Conservation (phyloP, 2,329 filamentous ascomycete species). For the Neopestalotiopsis sp. region DNA sequence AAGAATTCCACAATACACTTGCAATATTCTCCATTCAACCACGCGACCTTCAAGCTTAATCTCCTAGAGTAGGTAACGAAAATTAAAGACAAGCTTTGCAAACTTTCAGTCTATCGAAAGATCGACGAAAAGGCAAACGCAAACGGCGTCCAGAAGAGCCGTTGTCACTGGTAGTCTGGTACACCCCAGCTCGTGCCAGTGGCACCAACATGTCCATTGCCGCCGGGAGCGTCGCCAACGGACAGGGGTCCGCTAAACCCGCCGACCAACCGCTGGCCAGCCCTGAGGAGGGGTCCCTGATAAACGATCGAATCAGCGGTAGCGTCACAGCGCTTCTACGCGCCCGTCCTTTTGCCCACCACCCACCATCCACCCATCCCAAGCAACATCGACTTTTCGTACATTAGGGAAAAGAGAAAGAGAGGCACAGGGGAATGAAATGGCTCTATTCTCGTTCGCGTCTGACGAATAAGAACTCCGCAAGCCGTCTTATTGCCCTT, state of each 20-base stretch:
- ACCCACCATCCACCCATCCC: not conserved
- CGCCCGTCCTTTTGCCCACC: not conserved
- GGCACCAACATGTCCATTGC: slow-evolving; percentile 13
- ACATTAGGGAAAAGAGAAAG: not conserved
- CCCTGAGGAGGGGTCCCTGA: not conserved
- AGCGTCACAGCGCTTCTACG: slow-evolving; percentile 18
- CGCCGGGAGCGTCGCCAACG: slow-evolving; percentile 14
- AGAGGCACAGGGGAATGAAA: not conserved
- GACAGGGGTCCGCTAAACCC: slow-evolving; percentile 6
- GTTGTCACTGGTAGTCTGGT: not conserved
- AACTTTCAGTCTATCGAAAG: not conserved
- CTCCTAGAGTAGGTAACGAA: not conserved
- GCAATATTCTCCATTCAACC: not conserved
- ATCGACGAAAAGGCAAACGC: not conserved
- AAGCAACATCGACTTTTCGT: not conserved
- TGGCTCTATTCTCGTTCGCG: slow-evolving; percentile 11
- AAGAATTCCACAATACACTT: not conserved
- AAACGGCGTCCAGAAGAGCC: not conserved
- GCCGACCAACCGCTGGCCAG: slow-evolving; percentile 11
- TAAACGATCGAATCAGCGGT: slow-evolving; percentile 16
- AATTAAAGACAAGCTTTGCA: not conserved
- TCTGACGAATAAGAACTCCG: slow-evolving; percentile 4
- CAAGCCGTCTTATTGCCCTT: not conserved
- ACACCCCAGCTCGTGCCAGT: not conserved
- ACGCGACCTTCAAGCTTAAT: not conserved